A percentile compares a stretch with the other conserved stretches of the same genome.
Evolutionary conservation across 2,329 filamentous ascomycete genomes (phyloP).

Genomic region (Fusarium piperis): DNA sequence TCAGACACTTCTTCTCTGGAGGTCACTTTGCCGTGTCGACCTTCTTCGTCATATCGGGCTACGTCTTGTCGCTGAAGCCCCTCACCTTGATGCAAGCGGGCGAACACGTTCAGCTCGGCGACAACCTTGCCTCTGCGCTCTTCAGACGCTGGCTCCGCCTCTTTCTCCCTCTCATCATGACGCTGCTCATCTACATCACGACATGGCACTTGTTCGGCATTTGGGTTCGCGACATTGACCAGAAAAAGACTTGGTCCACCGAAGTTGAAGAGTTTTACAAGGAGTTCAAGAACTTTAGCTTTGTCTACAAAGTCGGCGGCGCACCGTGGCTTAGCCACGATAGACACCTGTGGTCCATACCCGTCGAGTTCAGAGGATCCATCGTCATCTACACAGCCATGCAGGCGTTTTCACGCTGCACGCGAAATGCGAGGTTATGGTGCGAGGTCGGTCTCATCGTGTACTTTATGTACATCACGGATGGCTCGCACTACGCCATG

Average conservation of each 20-base stretch:
- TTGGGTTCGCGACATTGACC: conserved; percentile 51
- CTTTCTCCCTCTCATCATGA: conserved; percentile 62
- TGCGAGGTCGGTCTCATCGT: conserved; percentile 63
- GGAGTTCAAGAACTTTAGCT: conserved; percentile 76
- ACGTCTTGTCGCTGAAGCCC: conserved; percentile 63
- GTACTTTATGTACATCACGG: conserved; percentile 75
- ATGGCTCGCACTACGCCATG: conserved; percentile 70
- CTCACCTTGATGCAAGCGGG: conserved; percentile 56
- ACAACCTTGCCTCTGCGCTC: conserved; percentile 57
- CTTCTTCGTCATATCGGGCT: conserved; percentile 69
- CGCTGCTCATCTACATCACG: conserved; percentile 61
- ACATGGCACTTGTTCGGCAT: conserved; percentile 64
- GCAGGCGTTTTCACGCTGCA: conserved; percentile 66
- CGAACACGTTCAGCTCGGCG: conserved; percentile 53
- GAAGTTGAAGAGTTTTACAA: conserved; percentile 61
- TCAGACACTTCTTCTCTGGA: conserved; percentile 69
- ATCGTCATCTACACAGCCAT: conserved; percentile 68
- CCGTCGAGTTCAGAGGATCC: conserved; percentile 71
- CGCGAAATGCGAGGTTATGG: conserved; percentile 63
- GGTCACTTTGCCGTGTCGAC: conserved; percentile 68
- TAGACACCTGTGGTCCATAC: conserved; percentile 71
- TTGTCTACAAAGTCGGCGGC: conserved; percentile 68
- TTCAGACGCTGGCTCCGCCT: conserved; percentile 62
- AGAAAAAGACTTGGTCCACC: conserved; percentile 53
- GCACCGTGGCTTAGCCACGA: conserved; percentile 63